Conservation (phyloP, 176 grass and related monocot species). For the Alopecurus myosuroides region DNA sequence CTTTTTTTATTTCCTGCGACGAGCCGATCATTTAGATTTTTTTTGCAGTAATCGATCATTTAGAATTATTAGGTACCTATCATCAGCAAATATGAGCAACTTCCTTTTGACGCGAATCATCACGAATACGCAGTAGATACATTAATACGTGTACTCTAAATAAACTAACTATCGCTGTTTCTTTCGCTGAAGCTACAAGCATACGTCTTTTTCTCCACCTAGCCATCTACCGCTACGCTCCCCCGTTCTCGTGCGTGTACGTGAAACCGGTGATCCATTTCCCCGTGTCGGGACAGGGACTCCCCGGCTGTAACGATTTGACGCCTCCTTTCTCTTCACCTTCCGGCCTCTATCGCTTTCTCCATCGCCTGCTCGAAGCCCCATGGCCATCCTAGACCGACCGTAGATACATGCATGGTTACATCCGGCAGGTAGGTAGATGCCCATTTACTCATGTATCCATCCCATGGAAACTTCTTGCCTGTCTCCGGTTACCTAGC, state of each 20-base stretch:
- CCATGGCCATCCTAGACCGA: neutral
- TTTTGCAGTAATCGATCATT: too few relatives aligned
- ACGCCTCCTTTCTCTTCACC: conserved; percentile 21
- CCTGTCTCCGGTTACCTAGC: neutral
- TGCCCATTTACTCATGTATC: neutral
- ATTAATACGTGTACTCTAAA: too few relatives aligned
- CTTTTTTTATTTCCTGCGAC: too few relatives aligned
- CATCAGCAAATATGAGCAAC: neutral
- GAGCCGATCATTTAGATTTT: too few relatives aligned
- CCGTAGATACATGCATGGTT: neutral
- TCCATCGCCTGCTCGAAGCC: conserved; percentile 7
- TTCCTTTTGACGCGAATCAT: neutral
- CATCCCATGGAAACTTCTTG: conserved; percentile 25
- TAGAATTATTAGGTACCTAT: neutral
- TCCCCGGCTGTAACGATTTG: conserved; percentile 37
- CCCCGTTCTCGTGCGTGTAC: conserved; percentile 19
- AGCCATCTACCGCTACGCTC: neutral
- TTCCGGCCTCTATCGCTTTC: conserved; percentile 25
- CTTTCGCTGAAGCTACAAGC: neutral
- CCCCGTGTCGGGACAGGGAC: conserved; percentile 31
- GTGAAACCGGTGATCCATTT: conserved; percentile 12
- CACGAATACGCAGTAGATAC: neutral
- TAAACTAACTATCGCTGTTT: neutral
- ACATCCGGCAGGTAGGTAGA: conserved; percentile 21
- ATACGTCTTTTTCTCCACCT: conserved; percentile 4